Evolutionary conservation across 306 rosid species (phyloP).

Genomic region (Medicago lupulina): DNA sequence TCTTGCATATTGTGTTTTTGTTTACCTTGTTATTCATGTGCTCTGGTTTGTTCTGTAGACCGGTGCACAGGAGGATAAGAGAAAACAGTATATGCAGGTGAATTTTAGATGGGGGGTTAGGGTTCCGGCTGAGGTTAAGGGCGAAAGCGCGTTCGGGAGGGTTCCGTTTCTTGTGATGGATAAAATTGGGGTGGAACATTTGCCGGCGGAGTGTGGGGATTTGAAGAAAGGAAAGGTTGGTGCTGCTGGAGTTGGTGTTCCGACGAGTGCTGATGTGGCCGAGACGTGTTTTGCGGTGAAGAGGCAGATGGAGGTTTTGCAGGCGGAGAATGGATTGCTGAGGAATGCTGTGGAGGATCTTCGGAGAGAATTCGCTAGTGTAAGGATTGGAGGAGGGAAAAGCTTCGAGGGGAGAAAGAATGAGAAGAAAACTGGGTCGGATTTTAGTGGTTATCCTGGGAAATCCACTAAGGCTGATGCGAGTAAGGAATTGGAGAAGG

Average conservation of each 20-base stretch:
- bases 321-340: constrained; percentile 69
- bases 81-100: constrained; percentile 61
- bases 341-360: constrained; percentile 81
- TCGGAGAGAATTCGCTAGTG: constrained; percentile 59
- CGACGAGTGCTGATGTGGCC: constrained; percentile 55
- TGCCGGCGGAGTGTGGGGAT: constrained; percentile 36
- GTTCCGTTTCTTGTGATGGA: constrained; percentile 86
- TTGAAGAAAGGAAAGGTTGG: constrained; percentile 39
- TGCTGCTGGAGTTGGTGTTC: not conserved
- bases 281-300: constrained; percentile 67
- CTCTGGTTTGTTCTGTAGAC: no score
- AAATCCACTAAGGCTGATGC: constrained; percentile 46
- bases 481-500: constrained; percentile 66
- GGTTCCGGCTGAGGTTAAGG: constrained; percentile 68
- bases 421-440: constrained; percentile 48
- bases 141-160: constrained; percentile 47
- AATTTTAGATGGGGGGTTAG: constrained; percentile 84
- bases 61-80: no score
- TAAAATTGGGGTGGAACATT: constrained; percentile 87
- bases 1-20: no score
- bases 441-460: constrained; percentile 32
- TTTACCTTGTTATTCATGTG: no score
- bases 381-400: constrained; percentile 36
- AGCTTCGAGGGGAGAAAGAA: constrained; percentile 44
- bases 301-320: constrained; percentile 72